Evolutionary conservation across 305 asterid genomes (phyloP).

Genomic region (Fraxinus platypoda): DNA sequence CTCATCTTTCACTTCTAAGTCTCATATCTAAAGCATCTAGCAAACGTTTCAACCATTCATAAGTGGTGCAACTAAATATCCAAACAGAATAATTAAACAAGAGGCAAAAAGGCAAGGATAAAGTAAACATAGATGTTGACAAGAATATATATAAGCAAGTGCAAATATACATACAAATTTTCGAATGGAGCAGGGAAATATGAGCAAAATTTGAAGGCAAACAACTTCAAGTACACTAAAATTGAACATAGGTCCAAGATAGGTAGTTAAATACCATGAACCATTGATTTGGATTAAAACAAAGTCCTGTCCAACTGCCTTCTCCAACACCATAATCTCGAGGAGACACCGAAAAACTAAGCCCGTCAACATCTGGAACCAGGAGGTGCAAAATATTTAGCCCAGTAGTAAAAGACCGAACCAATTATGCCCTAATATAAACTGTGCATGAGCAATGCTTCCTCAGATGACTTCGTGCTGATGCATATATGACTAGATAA

Average conservation of each 20-base stretch:
- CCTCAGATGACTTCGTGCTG: conserved; percentile 6
- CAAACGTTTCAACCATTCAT: not conserved
- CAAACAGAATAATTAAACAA: not conserved
- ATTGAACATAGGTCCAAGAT: not conserved
- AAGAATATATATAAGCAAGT: not conserved
- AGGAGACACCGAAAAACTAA: conserved; percentile 76
- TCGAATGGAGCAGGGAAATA: not conserved
- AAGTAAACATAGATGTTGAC: not conserved
- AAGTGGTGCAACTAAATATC: not conserved
- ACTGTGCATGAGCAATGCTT: not conserved
- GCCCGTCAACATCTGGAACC: conserved; percentile 55
- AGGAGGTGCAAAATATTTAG: not conserved
- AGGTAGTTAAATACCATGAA: conserved; percentile 55
- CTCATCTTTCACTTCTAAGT: not conserved
- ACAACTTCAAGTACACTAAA: conserved; percentile 2
- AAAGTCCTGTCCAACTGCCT: conserved; percentile 93
- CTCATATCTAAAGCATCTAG: conserved; percentile 5
- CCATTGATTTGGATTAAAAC: conserved; percentile 75
- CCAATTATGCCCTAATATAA: conserved; percentile 7
- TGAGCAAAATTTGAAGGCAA: not conserved
- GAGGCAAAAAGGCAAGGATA: not conserved
- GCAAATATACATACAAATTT: conserved; percentile 8
- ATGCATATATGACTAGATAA: not conserved
- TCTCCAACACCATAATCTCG: conserved; percentile 84
- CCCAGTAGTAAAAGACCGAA: conserved; percentile 2